Conservation (phyloP, 768 basidiomycete species). For the Pleurotus pulmonarius region DNA sequence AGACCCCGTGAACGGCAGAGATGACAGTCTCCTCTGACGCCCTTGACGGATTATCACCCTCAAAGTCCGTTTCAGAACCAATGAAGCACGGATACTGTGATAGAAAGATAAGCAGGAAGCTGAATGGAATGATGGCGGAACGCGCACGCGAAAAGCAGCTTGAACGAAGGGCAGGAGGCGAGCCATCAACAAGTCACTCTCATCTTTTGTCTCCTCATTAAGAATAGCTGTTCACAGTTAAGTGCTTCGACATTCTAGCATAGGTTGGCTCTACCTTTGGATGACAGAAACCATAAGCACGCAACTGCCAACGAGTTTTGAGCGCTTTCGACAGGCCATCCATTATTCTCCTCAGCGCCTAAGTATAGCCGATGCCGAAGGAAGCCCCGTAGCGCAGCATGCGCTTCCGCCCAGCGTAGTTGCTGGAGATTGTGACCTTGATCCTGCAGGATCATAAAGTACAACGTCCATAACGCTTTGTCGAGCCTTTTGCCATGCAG, state of each 20-base stretch:
- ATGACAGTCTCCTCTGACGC: slow-evolving; percentile 10
- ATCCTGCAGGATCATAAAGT: slow-evolving; percentile 52
- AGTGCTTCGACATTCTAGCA: background rate
- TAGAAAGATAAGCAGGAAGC: slow-evolving; percentile 16
- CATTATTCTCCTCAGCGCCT: slow-evolving; percentile 31
- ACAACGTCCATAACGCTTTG: slow-evolving; percentile 49
- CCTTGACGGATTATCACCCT: slow-evolving; percentile 9
- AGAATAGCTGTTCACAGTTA: slow-evolving; percentile 23
- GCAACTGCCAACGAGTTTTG: slow-evolving; percentile 42
- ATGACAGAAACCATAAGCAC: slow-evolving; percentile 44
- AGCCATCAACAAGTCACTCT: slow-evolving; percentile 27
- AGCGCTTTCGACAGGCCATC: slow-evolving; percentile 48
- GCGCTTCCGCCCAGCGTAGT: slow-evolving; percentile 39
- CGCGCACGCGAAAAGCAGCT: slow-evolving; percentile 46
- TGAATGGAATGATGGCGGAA: slow-evolving; percentile 4
- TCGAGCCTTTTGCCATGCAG: slow-evolving; percentile 32
- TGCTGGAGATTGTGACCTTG: slow-evolving; percentile 48
- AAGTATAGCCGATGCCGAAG: slow-evolving; percentile 36
- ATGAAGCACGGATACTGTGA: slow-evolving; percentile 39
- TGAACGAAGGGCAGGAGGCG: slow-evolving; percentile 43
- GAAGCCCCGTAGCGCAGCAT: slow-evolving; percentile 34
- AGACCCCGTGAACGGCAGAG: slow-evolving; percentile 19
- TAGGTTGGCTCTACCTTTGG: slow-evolving; percentile 22
- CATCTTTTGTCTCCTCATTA: slow-evolving; percentile 27
- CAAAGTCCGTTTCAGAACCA: slow-evolving; percentile 30